Evolutionary conservation across 2,329 filamentous ascomycete genomes (phyloP), one percentile per base, ranked within the genome.

Genomic region (Tolypocladium pustulatum): DNA sequence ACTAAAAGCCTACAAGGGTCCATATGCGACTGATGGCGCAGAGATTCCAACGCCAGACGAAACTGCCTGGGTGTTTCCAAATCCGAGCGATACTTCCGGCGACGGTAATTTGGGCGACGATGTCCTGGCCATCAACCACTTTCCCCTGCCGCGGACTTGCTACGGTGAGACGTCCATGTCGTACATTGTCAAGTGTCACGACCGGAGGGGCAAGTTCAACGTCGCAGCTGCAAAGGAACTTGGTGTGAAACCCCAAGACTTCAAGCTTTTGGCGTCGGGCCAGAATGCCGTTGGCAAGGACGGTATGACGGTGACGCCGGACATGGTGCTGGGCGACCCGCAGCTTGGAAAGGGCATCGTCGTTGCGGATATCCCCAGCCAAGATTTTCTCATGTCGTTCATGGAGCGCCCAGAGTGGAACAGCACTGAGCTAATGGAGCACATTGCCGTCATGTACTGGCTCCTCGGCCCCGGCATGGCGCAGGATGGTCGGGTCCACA

Each of bases 181-280:
- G 59, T 99, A 99, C 72, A 87, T 99, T 59, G 81, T 96, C 68
- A 89, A 90, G 65, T 85, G 84, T 57, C 84, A 91, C 62, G 78
- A 86, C 41, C 81, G 88, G 57, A 84, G 94, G 57, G 94, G 94
- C 57, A 93, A 88, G 66, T 97, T 99, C 67, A 79, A 90, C 61
- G 75, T 83, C 0, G 69, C 80, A 54, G 83, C 78, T 59, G 93
- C 91, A 0, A 78, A 75, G 61, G 77, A 75, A 34, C 74, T 91
- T 2, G 87, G 87, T 1, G 81, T 97, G 0, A 73, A 75, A 25
- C 80, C 76, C 57, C 69, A 64, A 0, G 75, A 86, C 55, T 95
- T 81, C 71, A 77, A 77, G 40, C 66, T 71, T 15, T 77, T 99
- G 51, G 78, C 86, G 0, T 69, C 67, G 1, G 91, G 91, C 2